phyloP scores from a whole-genome alignment of 108 stramenopile genomes.

The Cyclotella cryptica region DNA sequence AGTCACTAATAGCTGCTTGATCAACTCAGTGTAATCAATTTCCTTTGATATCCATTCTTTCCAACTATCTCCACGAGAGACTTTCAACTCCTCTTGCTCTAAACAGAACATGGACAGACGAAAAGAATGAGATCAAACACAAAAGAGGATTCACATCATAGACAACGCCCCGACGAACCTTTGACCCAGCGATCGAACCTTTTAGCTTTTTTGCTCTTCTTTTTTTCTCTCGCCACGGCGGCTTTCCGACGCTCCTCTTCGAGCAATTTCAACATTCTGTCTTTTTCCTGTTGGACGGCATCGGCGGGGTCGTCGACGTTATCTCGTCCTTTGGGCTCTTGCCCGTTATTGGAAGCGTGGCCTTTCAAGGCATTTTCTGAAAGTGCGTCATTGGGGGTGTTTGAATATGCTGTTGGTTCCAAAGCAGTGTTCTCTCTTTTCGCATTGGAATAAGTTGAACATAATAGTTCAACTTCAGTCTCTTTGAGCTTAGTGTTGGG shows the following conservation, averaged over 20 bases:
- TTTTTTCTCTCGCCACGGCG: constrained; percentile 29
- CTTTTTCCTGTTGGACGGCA: constrained; percentile 23
- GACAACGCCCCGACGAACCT: neutral
- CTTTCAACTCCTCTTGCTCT: constrained; percentile 35
- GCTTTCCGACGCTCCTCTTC: constrained; percentile 28
- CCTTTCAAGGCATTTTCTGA: no score
- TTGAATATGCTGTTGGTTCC: no score
- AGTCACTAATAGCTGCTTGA: constrained; percentile 33
- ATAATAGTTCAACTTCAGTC: no score
- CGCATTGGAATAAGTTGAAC: no score
- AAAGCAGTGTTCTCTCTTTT: no score
- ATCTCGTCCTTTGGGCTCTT: neutral
- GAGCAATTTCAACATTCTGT: constrained; percentile 19
- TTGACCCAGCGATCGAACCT: constrained; percentile 35
- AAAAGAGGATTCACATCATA: no score
- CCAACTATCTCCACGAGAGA: constrained; percentile 39
- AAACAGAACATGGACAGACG: no score
- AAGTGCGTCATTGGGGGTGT: no score
- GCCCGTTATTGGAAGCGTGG: no score
- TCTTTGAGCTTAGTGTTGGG: no score
- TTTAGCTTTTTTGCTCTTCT: constrained; percentile 41
- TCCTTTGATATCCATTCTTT: constrained; percentile 23
- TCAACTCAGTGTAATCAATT: constrained; percentile 35
- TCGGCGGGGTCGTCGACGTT: constrained; percentile 4
- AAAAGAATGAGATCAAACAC: no score